Evolutionary conservation across 345 rosid genomes (phyloP), one percentile per base, ranked within the genome.

Genomic region (Rhodamnia rubescens): DNA sequence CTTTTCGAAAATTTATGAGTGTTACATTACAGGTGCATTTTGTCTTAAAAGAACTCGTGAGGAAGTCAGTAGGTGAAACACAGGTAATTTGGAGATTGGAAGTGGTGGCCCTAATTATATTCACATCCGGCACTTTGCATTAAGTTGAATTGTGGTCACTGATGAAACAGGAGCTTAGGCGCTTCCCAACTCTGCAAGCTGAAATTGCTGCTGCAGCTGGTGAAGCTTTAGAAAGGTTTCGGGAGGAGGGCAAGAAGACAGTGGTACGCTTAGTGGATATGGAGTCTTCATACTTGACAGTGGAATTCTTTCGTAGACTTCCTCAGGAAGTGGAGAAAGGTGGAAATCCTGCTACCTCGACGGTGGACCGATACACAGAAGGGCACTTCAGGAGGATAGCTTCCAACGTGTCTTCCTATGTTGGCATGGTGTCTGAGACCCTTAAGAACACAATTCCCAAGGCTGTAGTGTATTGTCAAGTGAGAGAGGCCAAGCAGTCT

Each of bases 221-320:
- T 86, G 86, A 87, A 21, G 90, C 98, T 16, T 88, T 95, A 85
- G 98, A 94, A 86, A 93, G 88, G 83, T 95, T 95, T 83, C 91
- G 94, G 14, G 98, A 94, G 83, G 95, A 95, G n/a, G 89, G 98
- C 86, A 94, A 89, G 90, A 95, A 93, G 82, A 90, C 96, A 5
- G 92, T 88, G 80, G 18, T 93, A 36, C 89, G 96, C 6, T 85
- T 95, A 85, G 96, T 95, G 51, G 96, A 95, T 51, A 95, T 95
- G 98, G 98, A 95, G 83, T 90, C 98, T 42, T 93, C 96, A 18
- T 95, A 93, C 83, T 89, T 95, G 84, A 95, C 98, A 2, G 96
- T 94, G 15, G 98, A 95, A 2, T 95, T 95, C 93, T 95, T 94
- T 86, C 89, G 98, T 53, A 94, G 88, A 75, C 96, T 95, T 84